Evolutionary conservation across 495 filamentous ascomycete genomes (phyloP).

Genomic region (Penicillium longicatenatum): DNA sequence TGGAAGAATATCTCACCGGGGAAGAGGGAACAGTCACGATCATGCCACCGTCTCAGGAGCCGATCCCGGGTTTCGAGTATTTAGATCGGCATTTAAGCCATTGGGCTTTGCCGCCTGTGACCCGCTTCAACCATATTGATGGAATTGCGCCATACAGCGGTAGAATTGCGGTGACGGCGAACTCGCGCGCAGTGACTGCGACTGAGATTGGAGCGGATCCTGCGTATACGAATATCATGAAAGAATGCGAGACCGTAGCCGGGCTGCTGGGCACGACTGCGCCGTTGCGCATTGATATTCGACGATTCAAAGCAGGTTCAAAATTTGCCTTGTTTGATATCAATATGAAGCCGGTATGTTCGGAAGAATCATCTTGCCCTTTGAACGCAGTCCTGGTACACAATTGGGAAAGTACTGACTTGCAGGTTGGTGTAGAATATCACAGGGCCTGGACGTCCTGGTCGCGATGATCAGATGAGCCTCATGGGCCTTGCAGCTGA

Average conservation of each 20-base stretch:
- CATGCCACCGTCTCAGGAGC: slow-evolving; percentile 31
- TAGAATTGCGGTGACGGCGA: slow-evolving; percentile 33
- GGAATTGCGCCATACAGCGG: slow-evolving; percentile 39
- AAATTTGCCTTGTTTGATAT: slow-evolving; percentile 42
- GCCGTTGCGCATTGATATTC: slow-evolving; percentile 37
- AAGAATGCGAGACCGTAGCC: slow-evolving; percentile 34
- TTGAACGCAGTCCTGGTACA: neutral
- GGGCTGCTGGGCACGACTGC: slow-evolving; percentile 26
- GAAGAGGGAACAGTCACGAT: slow-evolving; percentile 43
- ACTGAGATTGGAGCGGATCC: slow-evolving; percentile 18
- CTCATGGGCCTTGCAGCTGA: slow-evolving; percentile 26
- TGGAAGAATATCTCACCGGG: slow-evolving; percentile 39
- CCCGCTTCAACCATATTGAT: slow-evolving; percentile 38
- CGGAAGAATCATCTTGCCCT: too few species aligned
- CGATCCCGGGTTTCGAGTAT: neutral
- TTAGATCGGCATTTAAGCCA: slow-evolving; percentile 17
- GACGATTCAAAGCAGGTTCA: slow-evolving; percentile 26
- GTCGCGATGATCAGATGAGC: slow-evolving; percentile 30
- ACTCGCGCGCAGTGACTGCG: slow-evolving; percentile 26
- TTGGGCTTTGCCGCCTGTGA: slow-evolving; percentile 36
- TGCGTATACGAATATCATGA: slow-evolving; percentile 21
- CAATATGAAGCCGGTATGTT: slow-evolving; percentile 43
- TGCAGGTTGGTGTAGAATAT: slow-evolving; percentile 21
- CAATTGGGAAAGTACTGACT: neutral
- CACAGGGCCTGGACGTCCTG: slow-evolving; percentile 30